These are phyloP conservation scores for Secale cereale DNA, from an alignment of 176 grass and related monocot genomes.

Conservation along the genomic window DNA sequence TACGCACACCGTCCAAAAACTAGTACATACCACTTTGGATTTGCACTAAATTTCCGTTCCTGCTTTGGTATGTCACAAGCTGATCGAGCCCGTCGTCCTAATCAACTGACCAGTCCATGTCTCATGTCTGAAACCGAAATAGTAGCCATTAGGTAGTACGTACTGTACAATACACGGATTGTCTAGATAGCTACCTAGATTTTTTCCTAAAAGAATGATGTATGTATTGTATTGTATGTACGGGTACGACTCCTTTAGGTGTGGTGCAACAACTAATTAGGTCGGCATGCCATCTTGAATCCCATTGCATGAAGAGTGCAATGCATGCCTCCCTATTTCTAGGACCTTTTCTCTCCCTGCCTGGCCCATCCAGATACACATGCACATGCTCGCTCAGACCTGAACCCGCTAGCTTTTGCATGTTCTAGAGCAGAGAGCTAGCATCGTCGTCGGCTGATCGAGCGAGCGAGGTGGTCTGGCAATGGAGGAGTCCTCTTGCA, in stretches of 20 bases:
- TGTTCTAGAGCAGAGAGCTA: not conserved
- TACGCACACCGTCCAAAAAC: slow-evolving; percentile 17
- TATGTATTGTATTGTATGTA: not conserved
- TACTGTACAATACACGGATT: slow-evolving; percentile 2
- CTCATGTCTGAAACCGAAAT: slow-evolving; percentile 3
- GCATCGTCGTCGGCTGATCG: not conserved
- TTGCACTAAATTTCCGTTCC: not conserved
- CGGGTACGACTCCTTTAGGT: slow-evolving; percentile 28
- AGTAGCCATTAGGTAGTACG: not conserved
- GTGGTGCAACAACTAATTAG: slow-evolving; percentile 44
- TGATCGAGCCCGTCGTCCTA: not conserved
- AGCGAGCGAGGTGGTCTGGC: not conserved
- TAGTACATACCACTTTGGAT: slow-evolving; percentile 8
- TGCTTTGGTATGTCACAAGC: slow-evolving; percentile 42
- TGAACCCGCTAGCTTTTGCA: slow-evolving; percentile 7
- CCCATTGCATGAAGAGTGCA: not conserved
- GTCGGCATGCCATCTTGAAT: not conserved
- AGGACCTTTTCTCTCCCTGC: not conserved
- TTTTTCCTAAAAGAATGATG: not conserved
- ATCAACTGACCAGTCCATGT: not conserved
- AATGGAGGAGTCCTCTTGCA: slow-evolving; percentile 51
- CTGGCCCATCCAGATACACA: slow-evolving; percentile 16
- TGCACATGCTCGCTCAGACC: not conserved
- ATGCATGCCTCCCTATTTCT: slow-evolving; percentile 25
- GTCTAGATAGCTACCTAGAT: not conserved